phyloP scores from a whole-genome alignment of 495 filamentous ascomycete species.

The Hyaloscypha hepaticicola region DNA sequence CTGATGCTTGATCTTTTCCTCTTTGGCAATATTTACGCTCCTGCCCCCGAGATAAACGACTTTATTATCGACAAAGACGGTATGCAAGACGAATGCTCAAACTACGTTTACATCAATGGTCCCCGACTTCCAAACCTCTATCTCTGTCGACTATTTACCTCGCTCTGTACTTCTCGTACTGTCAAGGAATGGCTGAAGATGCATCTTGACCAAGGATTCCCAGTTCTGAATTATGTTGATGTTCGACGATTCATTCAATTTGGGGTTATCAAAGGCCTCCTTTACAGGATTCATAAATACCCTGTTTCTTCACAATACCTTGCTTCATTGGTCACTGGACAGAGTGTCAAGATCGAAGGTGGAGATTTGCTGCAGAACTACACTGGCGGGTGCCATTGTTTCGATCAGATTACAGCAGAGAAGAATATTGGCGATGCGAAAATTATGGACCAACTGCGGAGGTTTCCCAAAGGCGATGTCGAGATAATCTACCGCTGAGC shows the following conservation, averaged over 20 bases:
- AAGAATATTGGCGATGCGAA: slow-evolving; percentile 57
- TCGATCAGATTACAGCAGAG: slow-evolving; percentile 91
- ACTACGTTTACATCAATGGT: slow-evolving; percentile 59
- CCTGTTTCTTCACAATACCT: slow-evolving; percentile 62
- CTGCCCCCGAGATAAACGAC: slow-evolving; percentile 68
- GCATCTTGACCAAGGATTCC: slow-evolving; percentile 56
- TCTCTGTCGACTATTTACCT: slow-evolving; percentile 73
- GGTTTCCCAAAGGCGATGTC: slow-evolving; percentile 41
- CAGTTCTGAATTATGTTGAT: slow-evolving; percentile 70
- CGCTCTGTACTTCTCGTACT: slow-evolving; percentile 71
- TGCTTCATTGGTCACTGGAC: slow-evolving; percentile 34
- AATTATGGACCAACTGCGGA: slow-evolving; percentile 45
- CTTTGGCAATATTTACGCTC: slow-evolving; percentile 86
- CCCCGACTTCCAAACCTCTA: slow-evolving; percentile 45
- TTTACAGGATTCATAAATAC: slow-evolving; percentile 95
- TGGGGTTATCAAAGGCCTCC: slow-evolving; percentile 88
- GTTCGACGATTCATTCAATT: slow-evolving; percentile 90
- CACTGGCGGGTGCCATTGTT: slow-evolving; percentile 77
- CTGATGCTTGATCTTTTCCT: slow-evolving; percentile 85
- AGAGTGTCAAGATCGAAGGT: slow-evolving; percentile 38
- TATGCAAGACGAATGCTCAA: slow-evolving; percentile 81
- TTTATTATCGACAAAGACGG: slow-evolving; percentile 66
- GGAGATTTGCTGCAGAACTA: slow-evolving; percentile 57
- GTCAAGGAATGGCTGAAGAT: slow-evolving; percentile 78
- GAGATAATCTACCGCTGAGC: slow-evolving; percentile 48